Evolutionary conservation across 2,329 filamentous ascomycete genomes (phyloP).

Genomic region (Fusarium annulatum): DNA sequence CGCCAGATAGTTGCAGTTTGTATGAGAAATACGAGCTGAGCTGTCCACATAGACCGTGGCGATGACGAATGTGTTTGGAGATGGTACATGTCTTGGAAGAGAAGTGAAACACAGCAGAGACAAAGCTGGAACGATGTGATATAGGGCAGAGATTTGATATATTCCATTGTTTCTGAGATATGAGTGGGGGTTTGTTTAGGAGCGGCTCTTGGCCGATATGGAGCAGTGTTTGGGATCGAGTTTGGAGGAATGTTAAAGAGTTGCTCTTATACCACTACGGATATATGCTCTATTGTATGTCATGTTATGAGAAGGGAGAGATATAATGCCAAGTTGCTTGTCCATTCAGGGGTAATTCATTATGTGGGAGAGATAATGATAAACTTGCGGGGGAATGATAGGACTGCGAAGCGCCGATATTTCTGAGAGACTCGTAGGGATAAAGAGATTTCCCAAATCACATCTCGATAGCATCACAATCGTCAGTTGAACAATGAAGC

Average conservation of each 20-base stretch:
- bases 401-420: no score
- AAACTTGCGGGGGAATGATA: background rate
- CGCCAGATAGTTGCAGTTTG: background rate
- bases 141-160: background rate
- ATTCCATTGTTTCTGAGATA: conserved; percentile 5
- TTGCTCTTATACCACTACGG: background rate
- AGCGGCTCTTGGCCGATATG: background rate
- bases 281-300: background rate
- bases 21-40: background rate
- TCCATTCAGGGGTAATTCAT: background rate
- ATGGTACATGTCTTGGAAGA: conserved; percentile 31
- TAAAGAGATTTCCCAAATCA: no score
- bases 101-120: conserved; percentile 28
- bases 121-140: conserved; percentile 25
- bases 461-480: background rate
- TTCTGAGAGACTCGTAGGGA: no score
- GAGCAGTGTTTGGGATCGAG: background rate
- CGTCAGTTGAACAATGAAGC: background rate
- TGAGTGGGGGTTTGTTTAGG: background rate
- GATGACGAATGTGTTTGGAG: conserved; percentile 6
- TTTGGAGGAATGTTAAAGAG: background rate
- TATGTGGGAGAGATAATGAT: background rate
- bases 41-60: background rate
- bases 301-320: background rate
- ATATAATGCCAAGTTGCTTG: background rate